Base-by-base conservation (phyloP, 2,329 filamentous ascomycete species). In the Polytolypa hystricis region DNA sequence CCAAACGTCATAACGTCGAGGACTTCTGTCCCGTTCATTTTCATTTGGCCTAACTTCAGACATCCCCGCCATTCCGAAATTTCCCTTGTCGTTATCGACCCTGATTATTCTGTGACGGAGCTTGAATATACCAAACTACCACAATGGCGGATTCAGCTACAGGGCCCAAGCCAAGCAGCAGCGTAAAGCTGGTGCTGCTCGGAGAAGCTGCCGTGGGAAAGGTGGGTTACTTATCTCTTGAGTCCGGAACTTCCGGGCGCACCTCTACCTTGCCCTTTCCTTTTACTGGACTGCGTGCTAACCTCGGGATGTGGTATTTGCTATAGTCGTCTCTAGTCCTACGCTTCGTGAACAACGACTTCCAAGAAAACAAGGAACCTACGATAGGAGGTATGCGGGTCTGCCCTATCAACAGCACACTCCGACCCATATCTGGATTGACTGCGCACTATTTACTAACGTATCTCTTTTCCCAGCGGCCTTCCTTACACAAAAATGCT, bases 361-460 rank as follows among this genome's bases (percentile, higher is more conserved):
- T 98, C 56, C 91, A 98, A 70, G 91, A 96, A 67, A 96, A 96
- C 67, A 96, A 96, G 71, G 91, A 98, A 63, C 91, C 91, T 44
- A 98, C 91, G 47, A 98, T 98, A 65, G 91, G 91, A 72, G 86
- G 86, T 93, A 73, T 32, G 40, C 37, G 11, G 10, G 12, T 2
- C 11, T 25, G 47, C 73, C 63, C 35, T 15, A 14, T 21, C 9
- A 4, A 17, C 31, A n/a, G 14, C 11, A 8, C 33, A 12, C 5
- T 8, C 15, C 28, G n/a, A n/a, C n/a, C n/a, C n/a, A n/a, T n/a
- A n/a, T n/a, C n/a, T n/a, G n/a, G n/a, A n/a, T n/a, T n/a, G n/a
- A n/a, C n/a, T n/a, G n/a, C n/a, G n/a, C n/a, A n/a, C n/a, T n/a
- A n/a, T n/a, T n/a, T 12, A 30, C 28, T 7, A 7, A 33, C 33